Evolutionary conservation across 495 filamentous ascomycete species (phyloP), one percentile per base, ranked within the genome.

Genomic region (Chaetomidium leptoderma): DNA sequence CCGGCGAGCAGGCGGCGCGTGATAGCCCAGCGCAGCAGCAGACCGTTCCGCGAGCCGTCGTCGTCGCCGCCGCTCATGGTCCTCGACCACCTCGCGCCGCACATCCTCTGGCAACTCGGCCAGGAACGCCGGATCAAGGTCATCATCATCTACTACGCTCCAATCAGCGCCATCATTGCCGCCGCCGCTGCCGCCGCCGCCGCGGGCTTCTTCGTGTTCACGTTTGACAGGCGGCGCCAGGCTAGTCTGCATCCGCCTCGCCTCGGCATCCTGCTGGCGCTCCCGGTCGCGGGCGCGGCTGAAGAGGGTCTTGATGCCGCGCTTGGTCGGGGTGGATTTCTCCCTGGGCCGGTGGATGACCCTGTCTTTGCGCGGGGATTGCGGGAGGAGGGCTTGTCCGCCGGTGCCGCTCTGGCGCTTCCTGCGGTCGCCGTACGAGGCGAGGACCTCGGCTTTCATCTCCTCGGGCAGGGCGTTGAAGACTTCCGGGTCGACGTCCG

Each of bases 91-190:
- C 74, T 96, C 91, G 21, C 70, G 70, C 33, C 89, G 83, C 47
- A 96, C 80, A 50, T 95, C 88, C 53, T 88, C 85, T 0, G 91
- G 91, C 0, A 96, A 74, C 21, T 90, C 90, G 13, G 86, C 83
- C 32, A 96, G 83, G 71, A 93, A 91, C 6, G 83, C 83, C 0
- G 78, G 74, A 46, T 90, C 88, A 7, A 89, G 68, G 8, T 81
- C 80, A 67, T 33, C 58, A n/a, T n/a, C n/a, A n/a, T n/a, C n/a
- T n/a, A n/a, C n/a, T n/a, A n/a, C n/a, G n/a, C n/a, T n/a, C n/a
- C n/a, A n/a, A n/a, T n/a, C n/a, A n/a, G n/a, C n/a, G n/a, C n/a
- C n/a, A n/a, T n/a, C n/a, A n/a, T n/a, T n/a, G n/a, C n/a, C n/a
- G n/a, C n/a, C n/a, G n/a, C n/a, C 39, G 44, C 45, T 16, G 52